Conservation (phyloP, 371 early-diverging fungal species). For the Mortierella sp. region DNA sequence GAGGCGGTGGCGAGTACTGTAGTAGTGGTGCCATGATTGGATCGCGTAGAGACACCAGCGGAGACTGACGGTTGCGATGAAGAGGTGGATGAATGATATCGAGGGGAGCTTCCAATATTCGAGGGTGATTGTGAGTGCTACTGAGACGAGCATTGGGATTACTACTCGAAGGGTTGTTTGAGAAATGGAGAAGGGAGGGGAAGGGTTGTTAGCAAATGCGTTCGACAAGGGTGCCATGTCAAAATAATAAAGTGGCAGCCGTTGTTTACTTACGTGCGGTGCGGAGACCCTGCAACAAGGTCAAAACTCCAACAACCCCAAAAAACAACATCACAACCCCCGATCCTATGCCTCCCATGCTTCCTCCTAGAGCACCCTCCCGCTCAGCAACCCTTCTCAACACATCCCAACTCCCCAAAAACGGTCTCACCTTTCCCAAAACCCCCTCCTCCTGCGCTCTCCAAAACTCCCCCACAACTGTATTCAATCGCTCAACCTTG, state of each 20-base stretch:
- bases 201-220: not conserved
- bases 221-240: not conserved
- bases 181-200: not conserved
- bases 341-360: not conserved
- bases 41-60: not conserved
- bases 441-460: not conserved
- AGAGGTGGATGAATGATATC: not conserved
- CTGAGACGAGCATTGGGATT: not conserved
- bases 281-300: not conserved
- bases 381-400: constrained; percentile 9
- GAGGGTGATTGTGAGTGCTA: not conserved
- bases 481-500: constrained; percentile 19
- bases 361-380: not conserved
- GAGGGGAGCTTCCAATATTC: not conserved
- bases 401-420: constrained; percentile 9
- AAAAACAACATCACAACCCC: not conserved
- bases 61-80: not conserved
- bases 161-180: not conserved
- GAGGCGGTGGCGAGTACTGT: not conserved
- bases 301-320: not conserved
- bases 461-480: constrained; percentile 11
- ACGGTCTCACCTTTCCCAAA: not conserved
- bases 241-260: too few species aligned
- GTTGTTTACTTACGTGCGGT: not conserved
- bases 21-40: not conserved